phyloP scores from a whole-genome alignment of 2,329 filamentous ascomycete genomes.

The Ophiostoma sp. region DNA sequence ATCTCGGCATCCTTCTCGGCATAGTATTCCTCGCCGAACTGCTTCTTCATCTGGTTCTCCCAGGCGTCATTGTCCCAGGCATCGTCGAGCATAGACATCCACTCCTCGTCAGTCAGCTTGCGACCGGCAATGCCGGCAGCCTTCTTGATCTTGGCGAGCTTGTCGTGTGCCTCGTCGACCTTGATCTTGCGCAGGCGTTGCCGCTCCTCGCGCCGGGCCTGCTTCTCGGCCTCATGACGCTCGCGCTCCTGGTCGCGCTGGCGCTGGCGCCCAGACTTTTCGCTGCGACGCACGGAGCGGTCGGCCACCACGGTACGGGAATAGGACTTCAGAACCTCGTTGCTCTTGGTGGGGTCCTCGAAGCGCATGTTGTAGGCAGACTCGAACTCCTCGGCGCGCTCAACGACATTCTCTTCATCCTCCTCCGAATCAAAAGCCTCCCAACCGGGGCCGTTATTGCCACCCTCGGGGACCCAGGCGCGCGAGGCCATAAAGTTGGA shows the following conservation, averaged over 20 bases:
- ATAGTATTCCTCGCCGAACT: constrained; percentile 90
- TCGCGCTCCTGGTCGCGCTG: constrained; percentile 72
- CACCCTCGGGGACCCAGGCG: constrained; percentile 72
- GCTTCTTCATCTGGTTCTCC: constrained; percentile 83
- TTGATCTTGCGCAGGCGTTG: constrained; percentile 80
- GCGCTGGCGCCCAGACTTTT: constrained; percentile 68
- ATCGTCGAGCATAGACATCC: constrained; percentile 76
- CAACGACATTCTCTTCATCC: constrained; percentile 72
- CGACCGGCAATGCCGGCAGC: constrained; percentile 74
- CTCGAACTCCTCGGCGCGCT: constrained; percentile 79
- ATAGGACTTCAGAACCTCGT: constrained; percentile 82
- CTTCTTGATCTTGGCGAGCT: constrained; percentile 80
- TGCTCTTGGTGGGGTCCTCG: constrained; percentile 81
- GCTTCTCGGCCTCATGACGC: constrained; percentile 72
- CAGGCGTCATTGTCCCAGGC: constrained; percentile 85
- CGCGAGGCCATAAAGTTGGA: constrained; percentile 91
- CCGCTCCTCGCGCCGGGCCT: constrained; percentile 70
- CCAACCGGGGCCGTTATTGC: constrained; percentile 51
- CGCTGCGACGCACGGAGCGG: constrained; percentile 80
- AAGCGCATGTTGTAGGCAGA: constrained; percentile 93
- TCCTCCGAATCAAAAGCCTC: constrained; percentile 91
- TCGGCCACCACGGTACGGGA: constrained; percentile 77
- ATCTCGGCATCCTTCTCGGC: constrained; percentile 63
- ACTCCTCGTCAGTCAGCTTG: constrained; percentile 66
- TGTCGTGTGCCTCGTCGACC: constrained; percentile 83